Conservation (phyloP, 306 rosid species). For the Cucurbita moschata region DNA sequence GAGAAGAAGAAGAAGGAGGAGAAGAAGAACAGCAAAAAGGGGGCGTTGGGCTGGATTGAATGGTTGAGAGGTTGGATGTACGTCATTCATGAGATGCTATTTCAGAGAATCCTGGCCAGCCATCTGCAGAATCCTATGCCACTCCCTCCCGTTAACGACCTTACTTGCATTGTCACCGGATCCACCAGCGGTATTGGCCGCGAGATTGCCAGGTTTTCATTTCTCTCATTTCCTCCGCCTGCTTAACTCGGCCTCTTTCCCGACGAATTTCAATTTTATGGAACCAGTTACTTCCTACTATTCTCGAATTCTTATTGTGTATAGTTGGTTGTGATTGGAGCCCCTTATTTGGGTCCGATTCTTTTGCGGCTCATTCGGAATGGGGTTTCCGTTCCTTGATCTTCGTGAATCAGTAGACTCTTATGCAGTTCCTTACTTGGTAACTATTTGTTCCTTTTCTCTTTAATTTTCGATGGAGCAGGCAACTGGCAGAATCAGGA, state of each 20-base stretch:
- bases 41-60: slow-evolving; percentile 70
- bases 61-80: slow-evolving; percentile 72
- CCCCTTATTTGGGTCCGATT: no score
- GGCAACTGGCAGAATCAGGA: slow-evolving; percentile 94
- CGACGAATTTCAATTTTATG: not conserved
- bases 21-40: slow-evolving; percentile 25
- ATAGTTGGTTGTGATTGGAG: no score
- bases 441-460: not conserved
- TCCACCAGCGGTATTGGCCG: slow-evolving; percentile 96
- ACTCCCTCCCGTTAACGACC: slow-evolving; percentile 62
- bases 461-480: slow-evolving; percentile 15
- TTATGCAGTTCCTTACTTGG: not conserved
- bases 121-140: slow-evolving; percentile 84
- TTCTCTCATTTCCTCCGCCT: not conserved
- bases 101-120: slow-evolving; percentile 76
- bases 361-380: not conserved
- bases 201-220: slow-evolving; percentile 67
- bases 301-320: not conserved
- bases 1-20: slow-evolving; percentile 7
- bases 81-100: slow-evolving; percentile 54
- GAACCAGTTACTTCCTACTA: not conserved
- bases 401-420: not conserved
- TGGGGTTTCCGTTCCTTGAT: not conserved
- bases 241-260: not conserved
- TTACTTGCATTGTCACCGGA: slow-evolving; percentile 83